phyloP scores from a whole-genome alignment of 2,329 filamentous ascomycete genomes.

The Diaporthe sp. region DNA sequence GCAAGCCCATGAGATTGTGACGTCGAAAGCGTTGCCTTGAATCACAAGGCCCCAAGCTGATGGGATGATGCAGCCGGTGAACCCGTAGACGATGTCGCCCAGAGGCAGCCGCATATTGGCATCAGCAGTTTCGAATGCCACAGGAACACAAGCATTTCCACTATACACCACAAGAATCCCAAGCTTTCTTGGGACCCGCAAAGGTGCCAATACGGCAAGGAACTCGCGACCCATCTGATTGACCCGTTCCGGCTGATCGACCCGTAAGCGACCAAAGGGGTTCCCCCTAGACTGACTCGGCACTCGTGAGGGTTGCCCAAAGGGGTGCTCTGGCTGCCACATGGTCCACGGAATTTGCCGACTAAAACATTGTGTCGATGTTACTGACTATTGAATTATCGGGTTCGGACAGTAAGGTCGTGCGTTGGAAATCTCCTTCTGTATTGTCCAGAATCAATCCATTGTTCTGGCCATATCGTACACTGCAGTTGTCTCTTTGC shows the following conservation, averaged over 20 bases:
- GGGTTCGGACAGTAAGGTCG: too few species aligned
- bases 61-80: not conserved
- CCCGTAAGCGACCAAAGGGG: not conserved
- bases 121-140: not conserved
- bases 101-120: not conserved
- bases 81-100: not conserved
- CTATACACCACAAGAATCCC: not conserved
- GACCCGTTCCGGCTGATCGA: not conserved
- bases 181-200: slow-evolving; percentile 2
- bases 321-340: not conserved
- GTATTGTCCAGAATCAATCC: not conserved
- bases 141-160: not conserved
- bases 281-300: not conserved
- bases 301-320: not conserved
- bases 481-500: not conserved
- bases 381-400: too few species aligned
- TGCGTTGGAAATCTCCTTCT: too few species aligned
- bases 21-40: not conserved
- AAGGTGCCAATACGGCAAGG: not conserved
- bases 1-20: not conserved
- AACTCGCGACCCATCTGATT: not conserved
- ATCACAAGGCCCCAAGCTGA: not conserved
- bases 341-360: not conserved
- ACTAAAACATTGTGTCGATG: not conserved
- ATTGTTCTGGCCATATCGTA: not conserved